phyloP scores from a whole-genome alignment of 2,329 filamentous ascomycete genomes.

The Stemphylium beticola region DNA sequence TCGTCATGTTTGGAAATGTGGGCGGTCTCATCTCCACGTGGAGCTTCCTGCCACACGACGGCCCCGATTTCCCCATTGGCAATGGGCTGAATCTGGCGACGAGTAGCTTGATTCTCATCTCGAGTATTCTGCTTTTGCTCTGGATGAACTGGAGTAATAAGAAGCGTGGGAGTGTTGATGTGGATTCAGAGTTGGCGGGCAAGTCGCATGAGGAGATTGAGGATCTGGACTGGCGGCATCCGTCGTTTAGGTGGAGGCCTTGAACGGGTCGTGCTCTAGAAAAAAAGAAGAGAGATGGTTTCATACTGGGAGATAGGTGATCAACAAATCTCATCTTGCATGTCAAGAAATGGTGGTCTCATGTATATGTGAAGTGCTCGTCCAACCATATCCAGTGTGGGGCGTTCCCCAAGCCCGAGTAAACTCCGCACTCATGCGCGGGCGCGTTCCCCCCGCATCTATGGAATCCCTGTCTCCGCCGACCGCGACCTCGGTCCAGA shows the following conservation, averaged over 20 bases:
- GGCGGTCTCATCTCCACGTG: conserved; percentile 72
- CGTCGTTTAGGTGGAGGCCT: conserved; percentile 67
- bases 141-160: conserved; percentile 71
- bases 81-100: conserved; percentile 74
- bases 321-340: too few relatives aligned
- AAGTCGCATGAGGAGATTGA: conserved; percentile 45
- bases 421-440: neutral
- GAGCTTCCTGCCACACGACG: conserved; percentile 68
- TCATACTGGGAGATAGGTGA: too few relatives aligned
- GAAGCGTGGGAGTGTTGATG: conserved; percentile 60
- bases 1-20: conserved; percentile 76
- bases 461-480: neutral
- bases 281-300: neutral
- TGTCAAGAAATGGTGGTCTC: too few relatives aligned
- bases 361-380: too few relatives aligned
- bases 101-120: conserved; percentile 61
- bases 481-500: conserved; percentile 18
- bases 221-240: conserved; percentile 58
- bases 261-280: conserved; percentile 16
- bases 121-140: conserved; percentile 56
- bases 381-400: too few relatives aligned
- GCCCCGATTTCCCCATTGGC: conserved; percentile 71
- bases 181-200: conserved; percentile 63
- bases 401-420: neutral
- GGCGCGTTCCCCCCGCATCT: conserved; percentile 16